Base-by-base conservation (phyloP, 805 yeast species). In the Hyphopichia homilentoma region DNA sequence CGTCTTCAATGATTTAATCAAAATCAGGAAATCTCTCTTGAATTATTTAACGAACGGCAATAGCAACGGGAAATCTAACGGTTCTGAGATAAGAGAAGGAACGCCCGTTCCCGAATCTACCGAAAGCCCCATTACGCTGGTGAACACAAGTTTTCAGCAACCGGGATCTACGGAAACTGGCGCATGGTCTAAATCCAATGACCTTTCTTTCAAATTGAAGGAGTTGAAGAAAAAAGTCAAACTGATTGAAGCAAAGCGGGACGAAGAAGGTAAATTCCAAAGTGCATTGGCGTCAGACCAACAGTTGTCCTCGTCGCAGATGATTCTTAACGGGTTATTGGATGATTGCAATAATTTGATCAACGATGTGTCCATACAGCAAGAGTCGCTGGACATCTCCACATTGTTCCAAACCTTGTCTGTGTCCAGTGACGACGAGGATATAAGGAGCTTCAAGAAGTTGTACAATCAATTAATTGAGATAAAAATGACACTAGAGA, bases 321-420 rank as follows among this genome's bases (percentile, higher is more conserved):
- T 67, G 23, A 79, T 81, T 1, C 57, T 83, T 31, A 81, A 82
- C 50, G 90, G 89, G 6, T 62, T 88, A 27, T 64, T 86, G 17
- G 96, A 87, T 56, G 95, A 87, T 51, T 85, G 96, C 54, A 79
- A 80, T 51, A 80, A 79, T 44, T 67, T 86, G 37, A 61, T 87
- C 25, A 73, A 72, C 36, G 96, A 89, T 62, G 63, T 86, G 29
- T 55, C 61, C 29, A 73, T 81, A 24, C 74, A 61, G 38, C 54
- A 53, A 27, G 61, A 57, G 35, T 31, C 47, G 7, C 39, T 41
- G 23, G 50, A 45, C 20, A 43, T 59, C 19, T 34, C 53, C 4
- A 39, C 42, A 13, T 36, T 50, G 25, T 48, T 58, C 27, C 53
- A 54, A 32, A 38, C 40, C 25, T 43, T 56, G 17, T 34, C 53